Percentiles rank a stretch among this genome's conserved stretches.
Conservation (phyloP, 305 asterid genomes). For the Fraxinus xanthoxyloides region DNA sequence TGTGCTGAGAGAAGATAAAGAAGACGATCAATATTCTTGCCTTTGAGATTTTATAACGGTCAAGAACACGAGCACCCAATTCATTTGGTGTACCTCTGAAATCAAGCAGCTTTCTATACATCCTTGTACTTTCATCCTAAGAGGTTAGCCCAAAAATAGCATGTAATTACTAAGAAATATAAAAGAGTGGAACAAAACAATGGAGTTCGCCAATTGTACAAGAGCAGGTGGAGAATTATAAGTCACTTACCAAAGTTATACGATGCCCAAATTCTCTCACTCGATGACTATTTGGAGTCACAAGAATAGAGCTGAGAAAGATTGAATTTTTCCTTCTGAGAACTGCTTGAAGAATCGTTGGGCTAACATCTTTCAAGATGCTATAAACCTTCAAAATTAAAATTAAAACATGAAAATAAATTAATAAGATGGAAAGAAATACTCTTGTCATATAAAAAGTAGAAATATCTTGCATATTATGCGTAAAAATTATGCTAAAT, state of each 20-base stretch:
- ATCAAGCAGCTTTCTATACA: slow-evolving; percentile 65
- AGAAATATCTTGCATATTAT: neutral
- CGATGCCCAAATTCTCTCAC: slow-evolving; percentile 79
- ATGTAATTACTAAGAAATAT: slow-evolving; percentile 16
- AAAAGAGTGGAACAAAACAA: neutral
- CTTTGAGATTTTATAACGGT: slow-evolving; percentile 79
- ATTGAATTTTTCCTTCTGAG: slow-evolving; percentile 53
- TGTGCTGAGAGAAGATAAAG: slow-evolving; percentile 3
- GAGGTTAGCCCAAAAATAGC: slow-evolving; percentile 21
- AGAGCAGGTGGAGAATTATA: slow-evolving; percentile 9
- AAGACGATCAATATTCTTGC: slow-evolving; percentile 43
- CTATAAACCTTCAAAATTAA: slow-evolving; percentile 55
- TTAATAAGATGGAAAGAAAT: slow-evolving; percentile 5
- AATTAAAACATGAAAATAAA: slow-evolving; percentile 22
- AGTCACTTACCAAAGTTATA: slow-evolving; percentile 60
- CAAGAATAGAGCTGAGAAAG: slow-evolving; percentile 65
- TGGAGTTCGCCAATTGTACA: neutral
- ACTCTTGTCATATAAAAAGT: neutral
- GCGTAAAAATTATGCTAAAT: slow-evolving; percentile 1
- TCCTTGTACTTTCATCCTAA: slow-evolving; percentile 75
- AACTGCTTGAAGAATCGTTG: slow-evolving; percentile 41
- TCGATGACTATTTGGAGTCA: slow-evolving; percentile 89
- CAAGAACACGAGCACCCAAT: slow-evolving; percentile 70
- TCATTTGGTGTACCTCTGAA: slow-evolving; percentile 79
- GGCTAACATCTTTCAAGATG: slow-evolving; percentile 69